phyloP scores from a whole-genome alignment of 345 rosid genomes.

The Citrus reticulata region DNA sequence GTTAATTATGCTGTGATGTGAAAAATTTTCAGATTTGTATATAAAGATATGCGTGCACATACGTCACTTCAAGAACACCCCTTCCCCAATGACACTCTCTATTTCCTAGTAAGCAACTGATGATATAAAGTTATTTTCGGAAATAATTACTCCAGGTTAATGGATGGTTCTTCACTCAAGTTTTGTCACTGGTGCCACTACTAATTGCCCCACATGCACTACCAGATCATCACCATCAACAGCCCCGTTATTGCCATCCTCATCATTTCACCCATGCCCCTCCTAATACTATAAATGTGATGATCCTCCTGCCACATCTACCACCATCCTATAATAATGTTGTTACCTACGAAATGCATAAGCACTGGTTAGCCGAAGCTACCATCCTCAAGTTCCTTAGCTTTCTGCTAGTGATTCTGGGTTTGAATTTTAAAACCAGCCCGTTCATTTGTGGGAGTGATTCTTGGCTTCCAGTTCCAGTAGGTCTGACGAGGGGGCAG shows the following conservation, averaged over 20 bases:
- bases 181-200: neutral
- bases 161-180: neutral
- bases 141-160: neutral
- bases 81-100: neutral
- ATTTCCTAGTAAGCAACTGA: neutral
- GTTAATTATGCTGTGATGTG: neutral
- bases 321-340: neutral
- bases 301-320: neutral
- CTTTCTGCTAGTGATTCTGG: neutral
- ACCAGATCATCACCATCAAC: neutral
- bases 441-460: conserved; percentile 1
- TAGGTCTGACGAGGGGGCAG: too few species aligned
- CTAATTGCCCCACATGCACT: neutral
- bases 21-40: neutral
- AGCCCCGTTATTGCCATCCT: neutral
- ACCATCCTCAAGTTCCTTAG: neutral
- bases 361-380: neutral
- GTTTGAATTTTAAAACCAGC: neutral
- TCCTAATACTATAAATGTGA: neutral
- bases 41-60: neutral
- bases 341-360: neutral
- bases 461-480: too few species aligned
- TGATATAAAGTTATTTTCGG: neutral
- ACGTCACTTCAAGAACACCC: neutral
- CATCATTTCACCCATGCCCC: neutral